These are phyloP conservation scores for Pythium diclinum DNA, from an alignment of 352 stramenopile species.

Conservation along the genomic window DNA sequence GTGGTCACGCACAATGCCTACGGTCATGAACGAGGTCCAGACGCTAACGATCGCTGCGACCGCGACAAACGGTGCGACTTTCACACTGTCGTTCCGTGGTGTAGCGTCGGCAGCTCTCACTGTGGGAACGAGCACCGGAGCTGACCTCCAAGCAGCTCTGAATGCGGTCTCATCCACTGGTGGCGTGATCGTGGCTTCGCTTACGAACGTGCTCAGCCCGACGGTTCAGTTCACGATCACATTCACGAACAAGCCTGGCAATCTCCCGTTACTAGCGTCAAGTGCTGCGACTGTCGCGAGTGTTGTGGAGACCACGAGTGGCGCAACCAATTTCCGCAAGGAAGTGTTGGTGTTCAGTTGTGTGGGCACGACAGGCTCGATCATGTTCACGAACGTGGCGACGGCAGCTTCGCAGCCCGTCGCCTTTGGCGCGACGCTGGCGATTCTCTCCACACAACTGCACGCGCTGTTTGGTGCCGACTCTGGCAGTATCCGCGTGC, in stretches of 20 bases:
- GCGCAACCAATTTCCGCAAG: conserved; percentile 63
- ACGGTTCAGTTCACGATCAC: conserved; percentile 43
- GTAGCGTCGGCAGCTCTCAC: conserved; percentile 29
- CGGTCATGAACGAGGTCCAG: conserved; percentile 39
- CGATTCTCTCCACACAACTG: conserved; percentile 38
- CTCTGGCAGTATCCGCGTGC: conserved; percentile 55
- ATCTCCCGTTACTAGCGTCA: conserved; percentile 38
- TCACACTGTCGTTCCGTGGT: conserved; percentile 59
- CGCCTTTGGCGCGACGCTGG: conserved; percentile 31
- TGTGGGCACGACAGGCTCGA: conserved; percentile 27
- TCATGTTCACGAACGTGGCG: conserved; percentile 35
- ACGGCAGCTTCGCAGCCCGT: conserved; percentile 5
- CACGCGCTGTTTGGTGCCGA: conserved; percentile 47
- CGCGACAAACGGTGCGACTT: conserved; percentile 22
- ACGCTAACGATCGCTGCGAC: conserved; percentile 36
- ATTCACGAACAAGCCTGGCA: conserved; percentile 51
- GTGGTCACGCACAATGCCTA: conserved; percentile 48
- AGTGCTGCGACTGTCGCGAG: conserved; percentile 20
- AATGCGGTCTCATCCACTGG: conserved; percentile 44
- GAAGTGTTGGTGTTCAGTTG: conserved; percentile 62
- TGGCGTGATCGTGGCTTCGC: conserved; percentile 38
- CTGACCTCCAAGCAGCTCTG: conserved; percentile 33
- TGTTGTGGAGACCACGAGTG: conserved; percentile 30
- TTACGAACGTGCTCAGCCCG: conserved; percentile 14
- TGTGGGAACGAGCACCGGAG: conserved; percentile 35